Base-by-base conservation (phyloP, 139 green algal genomes). In the Chlamydomonas incerta region DNA sequence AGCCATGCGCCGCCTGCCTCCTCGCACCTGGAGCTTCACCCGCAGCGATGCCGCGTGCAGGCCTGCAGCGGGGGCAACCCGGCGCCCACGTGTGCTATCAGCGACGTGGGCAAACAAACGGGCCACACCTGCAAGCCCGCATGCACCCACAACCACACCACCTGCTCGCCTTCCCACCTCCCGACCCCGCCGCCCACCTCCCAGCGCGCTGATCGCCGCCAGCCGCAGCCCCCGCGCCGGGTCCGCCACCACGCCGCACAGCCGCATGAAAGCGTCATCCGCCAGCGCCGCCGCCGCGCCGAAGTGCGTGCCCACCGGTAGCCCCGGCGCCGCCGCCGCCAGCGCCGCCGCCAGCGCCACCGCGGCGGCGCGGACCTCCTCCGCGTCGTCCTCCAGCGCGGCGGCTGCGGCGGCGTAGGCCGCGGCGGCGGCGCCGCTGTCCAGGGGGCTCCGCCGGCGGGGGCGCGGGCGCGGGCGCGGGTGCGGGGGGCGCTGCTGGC, bases 21-120 rank as follows among this genome's bases (percentile, higher is more conserved):
- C n/a, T n/a, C n/a, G 6, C 31, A 85, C 79, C 79, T 85, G 79
- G 65, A 85, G 46, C 46, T 85, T 85, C 14, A 85, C 79, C 33
- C 79, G 46, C 23, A 85, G 66, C 66, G 65, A 69, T 0, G 79
- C 79, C 4, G 47, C 65, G 47, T 85, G 79, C 29, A 85, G n/a
- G 14, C 21, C 79, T 83, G 77, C 17, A 2, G 28, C 46, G 0
- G 2, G 3, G 60, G 24, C 2, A 26, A 10, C 2, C 6, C 10
- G 21, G 55, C 20, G 60, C 15, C 9, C 9, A 31, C 15, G 24
- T 3, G 60, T 21, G 60, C 17, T 1, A 28, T 11, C 58, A 65
- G 58, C 58, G 50, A 10, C 10, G 50, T 10, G 50, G 11, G 50
- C 50, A 57, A 57, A 57, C 11, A 57, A 57, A 57, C 50, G 50